A percentile compares a stretch with the other conserved stretches of the same genome.
Conservation (phyloP, 306 rosid genomes). For the Trichosanthes cucumerina region DNA sequence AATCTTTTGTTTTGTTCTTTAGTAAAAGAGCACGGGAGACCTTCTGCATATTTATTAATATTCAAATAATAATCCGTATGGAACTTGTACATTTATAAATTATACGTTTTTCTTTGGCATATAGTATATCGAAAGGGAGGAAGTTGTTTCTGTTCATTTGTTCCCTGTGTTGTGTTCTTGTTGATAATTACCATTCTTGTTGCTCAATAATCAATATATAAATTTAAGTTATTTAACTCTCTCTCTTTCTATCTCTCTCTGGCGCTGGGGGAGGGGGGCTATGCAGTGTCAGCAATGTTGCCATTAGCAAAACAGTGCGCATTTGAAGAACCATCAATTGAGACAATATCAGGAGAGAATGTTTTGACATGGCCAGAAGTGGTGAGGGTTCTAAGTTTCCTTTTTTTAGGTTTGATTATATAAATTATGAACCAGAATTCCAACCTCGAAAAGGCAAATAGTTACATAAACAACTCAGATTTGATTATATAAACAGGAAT, state of each 20-base stretch:
- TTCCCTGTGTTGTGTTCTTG: background rate
- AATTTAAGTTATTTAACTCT: no score
- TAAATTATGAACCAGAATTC: background rate
- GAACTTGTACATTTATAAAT: background rate
- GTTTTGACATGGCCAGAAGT: slow-evolving; percentile 94
- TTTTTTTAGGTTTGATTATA: background rate
- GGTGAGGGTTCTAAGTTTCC: slow-evolving; percentile 38
- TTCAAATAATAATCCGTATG: background rate
- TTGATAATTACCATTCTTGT: background rate
- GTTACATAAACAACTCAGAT: background rate
- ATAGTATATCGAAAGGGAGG: background rate
- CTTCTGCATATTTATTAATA: background rate
- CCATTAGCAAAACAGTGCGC: slow-evolving; percentile 96
- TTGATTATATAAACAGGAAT: background rate
- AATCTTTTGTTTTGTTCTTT: background rate
- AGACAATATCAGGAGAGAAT: slow-evolving; percentile 87
- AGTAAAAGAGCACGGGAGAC: background rate
- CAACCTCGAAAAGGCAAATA: background rate
- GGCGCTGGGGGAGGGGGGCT: background rate
- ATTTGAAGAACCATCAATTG: slow-evolving; percentile 95
- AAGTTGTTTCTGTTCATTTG: background rate
- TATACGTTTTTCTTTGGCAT: background rate
- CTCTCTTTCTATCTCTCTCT: background rate
- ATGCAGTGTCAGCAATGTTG: slow-evolving; percentile 91
- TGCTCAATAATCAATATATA: background rate